These are phyloP conservation scores for Trichophyton mentagrophytes DNA, from an alignment of 2,329 filamentous ascomycete genomes.

Conservation along the genomic window DNA sequence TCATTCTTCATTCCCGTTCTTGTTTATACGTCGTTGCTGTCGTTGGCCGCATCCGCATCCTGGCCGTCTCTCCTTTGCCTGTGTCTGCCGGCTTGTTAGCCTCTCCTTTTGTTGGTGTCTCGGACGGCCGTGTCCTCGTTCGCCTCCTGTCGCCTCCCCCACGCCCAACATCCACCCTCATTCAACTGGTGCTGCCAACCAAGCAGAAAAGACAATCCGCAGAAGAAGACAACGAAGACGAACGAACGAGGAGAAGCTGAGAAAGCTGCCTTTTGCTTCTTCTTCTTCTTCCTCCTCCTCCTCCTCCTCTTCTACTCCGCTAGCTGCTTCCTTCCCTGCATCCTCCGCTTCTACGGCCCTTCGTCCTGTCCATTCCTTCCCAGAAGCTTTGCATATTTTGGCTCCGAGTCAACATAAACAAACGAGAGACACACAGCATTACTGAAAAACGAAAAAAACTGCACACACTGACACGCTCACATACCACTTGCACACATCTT, in stretches of 20 bases:
- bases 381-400: neutral
- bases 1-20: neutral
- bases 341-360: neutral
- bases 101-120: slow-evolving; percentile 7
- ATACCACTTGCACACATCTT: neutral
- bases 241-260: neutral
- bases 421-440: neutral
- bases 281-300: neutral
- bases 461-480: neutral
- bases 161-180: neutral
- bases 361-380: neutral
- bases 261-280: neutral
- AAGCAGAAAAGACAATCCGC: neutral
- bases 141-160: neutral
- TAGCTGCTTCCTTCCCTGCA: neutral
- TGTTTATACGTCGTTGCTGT: neutral
- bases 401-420: neutral
- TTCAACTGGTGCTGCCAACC: neutral
- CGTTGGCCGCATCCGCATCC: neutral
- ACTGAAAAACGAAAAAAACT: no score
- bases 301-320: no score
- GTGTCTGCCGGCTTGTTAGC: neutral
- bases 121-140: neutral
- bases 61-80: slow-evolving; percentile 1
- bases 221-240: neutral